Evolutionary conservation across 306 rosid genomes (phyloP), one percentile per base, ranked within the genome.

Genomic region (Lithocarpus polystachyus): DNA sequence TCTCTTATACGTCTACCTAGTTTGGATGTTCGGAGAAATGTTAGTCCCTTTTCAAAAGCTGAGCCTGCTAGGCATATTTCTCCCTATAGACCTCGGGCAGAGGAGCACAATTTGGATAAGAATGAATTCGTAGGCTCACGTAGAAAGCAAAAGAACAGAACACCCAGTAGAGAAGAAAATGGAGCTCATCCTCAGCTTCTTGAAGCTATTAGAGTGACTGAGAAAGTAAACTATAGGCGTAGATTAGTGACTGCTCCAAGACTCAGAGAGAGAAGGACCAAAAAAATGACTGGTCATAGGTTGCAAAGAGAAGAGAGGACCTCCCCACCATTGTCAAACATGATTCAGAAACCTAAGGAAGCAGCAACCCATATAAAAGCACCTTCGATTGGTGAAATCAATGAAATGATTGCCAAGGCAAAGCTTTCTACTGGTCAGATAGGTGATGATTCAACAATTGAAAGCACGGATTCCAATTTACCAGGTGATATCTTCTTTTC

Each of bases 401-500:
- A 92, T 54, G 93, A 92, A 76, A 81, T 84, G 84, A 80, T 91
- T 73, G 95, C 90, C 3, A 48, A 82, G 68, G 91, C 84, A 57
- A 91, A 83, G 79, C 80, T 89, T 11, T 33, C 84, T 15, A 68
- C 43, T 20, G 82, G 79, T 29, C 79, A 81, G 6, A 76, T 2
- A 24, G 72, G 22, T 48, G 67, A 79, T 62, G 48, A 77, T 59
- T 53, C 76, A 1, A 29, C 61, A 45, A 37, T 72, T 5, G 91
- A 84, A 45, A 92, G 89, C 53, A 82, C 85, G 4, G 98, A 89
- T 14, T 92, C 97, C 0, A 82, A 86, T 83, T 72, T 90, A 15
- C 84, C 92, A 0, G 98, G 93, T 71, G 95, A 92, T 75, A 90
- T 94, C 76, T 94, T 94, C 86, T 94, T 92, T 77, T 92, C 97